Percentiles rank a stretch among this genome's conserved stretches.
phyloP scores from a whole-genome alignment of 805 yeast genomes.

The Wickerhamiella sorbophila region DNA sequence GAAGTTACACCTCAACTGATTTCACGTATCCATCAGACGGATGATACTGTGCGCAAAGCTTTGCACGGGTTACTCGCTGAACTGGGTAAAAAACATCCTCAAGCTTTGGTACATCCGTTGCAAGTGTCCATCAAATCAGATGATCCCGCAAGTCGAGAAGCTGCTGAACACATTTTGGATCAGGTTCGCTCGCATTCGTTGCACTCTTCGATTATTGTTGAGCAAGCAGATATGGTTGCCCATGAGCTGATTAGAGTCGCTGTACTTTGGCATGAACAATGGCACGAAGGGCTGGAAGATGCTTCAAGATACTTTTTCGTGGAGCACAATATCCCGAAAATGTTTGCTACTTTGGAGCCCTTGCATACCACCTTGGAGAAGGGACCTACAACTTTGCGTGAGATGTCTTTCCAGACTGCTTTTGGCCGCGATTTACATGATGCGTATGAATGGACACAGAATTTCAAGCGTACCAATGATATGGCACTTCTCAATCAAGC shows the following conservation, averaged over 20 bases:
- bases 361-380: constrained; percentile 68
- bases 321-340: constrained; percentile 85
- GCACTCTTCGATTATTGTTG: constrained; percentile 58
- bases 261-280: constrained; percentile 91
- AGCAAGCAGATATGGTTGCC: constrained; percentile 89
- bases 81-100: constrained; percentile 91
- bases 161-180: constrained; percentile 82
- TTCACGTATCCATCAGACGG: constrained; percentile 92
- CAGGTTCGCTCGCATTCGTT: constrained; percentile 65
- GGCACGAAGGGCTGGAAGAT: constrained; percentile 97
- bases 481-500: constrained; percentile 86
- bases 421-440: constrained; percentile 87
- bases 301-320: constrained; percentile 89
- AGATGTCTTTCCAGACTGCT: constrained; percentile 80
- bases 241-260: constrained; percentile 88
- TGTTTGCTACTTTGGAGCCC: constrained; percentile 85
- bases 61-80: constrained; percentile 70
- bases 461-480: constrained; percentile 74
- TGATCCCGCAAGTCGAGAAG: constrained; percentile 73
- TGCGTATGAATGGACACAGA: constrained; percentile 86
- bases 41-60: constrained; percentile 66
- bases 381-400: constrained; percentile 84
- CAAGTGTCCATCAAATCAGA: constrained; percentile 94
- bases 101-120: constrained; percentile 86
- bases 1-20: constrained; percentile 92